Conservation (phyloP, 805 yeast genomes). For the Saccharomycopsis fibuligera region DNA sequence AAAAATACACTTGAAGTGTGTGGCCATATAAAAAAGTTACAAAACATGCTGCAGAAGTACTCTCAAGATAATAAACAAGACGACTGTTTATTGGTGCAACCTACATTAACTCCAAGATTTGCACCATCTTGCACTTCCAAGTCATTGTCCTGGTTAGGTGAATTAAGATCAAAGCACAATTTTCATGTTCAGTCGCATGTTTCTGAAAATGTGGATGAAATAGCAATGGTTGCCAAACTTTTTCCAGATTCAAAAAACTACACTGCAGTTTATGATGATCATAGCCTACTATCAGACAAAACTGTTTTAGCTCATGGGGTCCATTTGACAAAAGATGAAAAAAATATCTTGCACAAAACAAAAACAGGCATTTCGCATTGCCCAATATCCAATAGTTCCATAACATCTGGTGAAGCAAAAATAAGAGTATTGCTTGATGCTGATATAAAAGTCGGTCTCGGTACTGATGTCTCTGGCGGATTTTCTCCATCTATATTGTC, state of each 20-base stretch:
- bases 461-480: conserved; percentile 79
- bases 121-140: conserved; percentile 79
- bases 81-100: conserved; percentile 38
- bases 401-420: conserved; percentile 87
- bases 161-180: conserved; percentile 38
- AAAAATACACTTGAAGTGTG: conserved; percentile 50
- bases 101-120: conserved; percentile 87
- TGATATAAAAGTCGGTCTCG: conserved; percentile 71
- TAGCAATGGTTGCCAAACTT: conserved; percentile 60
- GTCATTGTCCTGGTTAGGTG: conserved; percentile 58
- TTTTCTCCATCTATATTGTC: conserved; percentile 57
- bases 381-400: conserved; percentile 83
- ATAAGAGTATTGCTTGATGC: conserved; percentile 60
- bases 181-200: conserved; percentile 86
- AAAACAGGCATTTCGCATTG: conserved; percentile 83
- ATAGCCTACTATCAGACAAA: conserved; percentile 49
- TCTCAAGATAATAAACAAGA: background rate
- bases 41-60: no score
- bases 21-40: conserved; percentile 40
- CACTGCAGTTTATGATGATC: conserved; percentile 69
- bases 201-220: conserved; percentile 73
- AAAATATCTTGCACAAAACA: conserved; percentile 44
- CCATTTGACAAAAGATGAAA: conserved; percentile 63
- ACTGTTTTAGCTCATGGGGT: conserved; percentile 90
- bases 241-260: conserved; percentile 70